A percentile compares a stretch with the other conserved stretches of the same genome.
Conservation (phyloP, 1,284 basidiomycete species). For the Leucocoprinus gongylophorus region DNA sequence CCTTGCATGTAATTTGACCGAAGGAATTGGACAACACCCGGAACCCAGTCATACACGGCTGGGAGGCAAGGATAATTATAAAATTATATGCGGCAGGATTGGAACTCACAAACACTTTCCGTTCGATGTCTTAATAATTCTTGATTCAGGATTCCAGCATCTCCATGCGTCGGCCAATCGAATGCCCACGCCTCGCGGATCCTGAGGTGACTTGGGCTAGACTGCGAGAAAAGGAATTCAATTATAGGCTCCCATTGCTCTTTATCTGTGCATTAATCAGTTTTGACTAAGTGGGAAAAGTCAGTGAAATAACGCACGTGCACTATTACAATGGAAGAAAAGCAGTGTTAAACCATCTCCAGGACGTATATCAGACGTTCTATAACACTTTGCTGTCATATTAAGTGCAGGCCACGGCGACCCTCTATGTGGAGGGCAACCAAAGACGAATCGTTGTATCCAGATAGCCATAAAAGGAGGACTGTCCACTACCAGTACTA, state of each 20-base stretch:
- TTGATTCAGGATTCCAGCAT: constrained; percentile 41
- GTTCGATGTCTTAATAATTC: constrained; percentile 27
- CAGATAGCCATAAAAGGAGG: constrained; percentile 5
- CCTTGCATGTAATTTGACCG: too few species aligned
- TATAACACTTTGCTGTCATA: constrained; percentile 23
- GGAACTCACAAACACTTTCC: too few species aligned
- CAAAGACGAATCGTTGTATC: constrained; percentile 11
- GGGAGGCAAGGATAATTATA: too few species aligned
- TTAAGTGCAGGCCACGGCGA: constrained; percentile 16
- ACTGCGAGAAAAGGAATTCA: constrained; percentile 30
- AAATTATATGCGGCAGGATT: too few species aligned
- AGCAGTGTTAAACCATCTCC: constrained; percentile 21
- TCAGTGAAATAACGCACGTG: constrained; percentile 24
- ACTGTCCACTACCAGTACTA: too few species aligned
- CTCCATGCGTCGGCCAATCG: constrained; percentile 48
- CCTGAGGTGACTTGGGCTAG: constrained; percentile 20
- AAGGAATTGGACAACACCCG: too few species aligned
- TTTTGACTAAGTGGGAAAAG: neutral
- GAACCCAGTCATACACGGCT: too few species aligned
- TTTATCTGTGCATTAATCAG: constrained; percentile 35
- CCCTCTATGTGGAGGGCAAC: constrained; percentile 12
- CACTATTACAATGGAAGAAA: constrained; percentile 25
- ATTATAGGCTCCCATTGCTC: constrained; percentile 47
- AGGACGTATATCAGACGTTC: neutral
- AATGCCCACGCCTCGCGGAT: constrained; percentile 48